These are phyloP conservation scores for Pythium phragmitis DNA, from an alignment of 352 stramenopile genomes.

Conservation along the genomic window DNA sequence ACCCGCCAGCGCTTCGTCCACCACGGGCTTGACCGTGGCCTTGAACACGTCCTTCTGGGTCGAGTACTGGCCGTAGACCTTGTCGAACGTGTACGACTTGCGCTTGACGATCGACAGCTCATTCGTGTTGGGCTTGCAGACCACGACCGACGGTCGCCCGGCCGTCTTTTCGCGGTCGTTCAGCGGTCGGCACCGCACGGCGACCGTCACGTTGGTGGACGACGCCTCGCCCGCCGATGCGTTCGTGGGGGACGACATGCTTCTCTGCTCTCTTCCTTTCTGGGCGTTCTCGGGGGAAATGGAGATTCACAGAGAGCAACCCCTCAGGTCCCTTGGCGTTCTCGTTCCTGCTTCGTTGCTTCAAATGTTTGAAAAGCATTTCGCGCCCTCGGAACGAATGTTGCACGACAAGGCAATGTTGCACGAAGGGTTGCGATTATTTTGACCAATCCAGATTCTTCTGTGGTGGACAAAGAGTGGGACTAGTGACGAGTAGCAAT, in stretches of 20 bases:
- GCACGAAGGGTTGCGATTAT: conserved; percentile 1
- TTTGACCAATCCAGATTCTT: conserved; percentile 14
- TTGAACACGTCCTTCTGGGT: conserved; percentile 98
- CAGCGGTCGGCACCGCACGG: conserved; percentile 87
- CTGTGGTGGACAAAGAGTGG: conserved; percentile 18
- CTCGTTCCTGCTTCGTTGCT: conserved; percentile 8
- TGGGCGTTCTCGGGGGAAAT: not conserved
- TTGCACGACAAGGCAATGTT: conserved; percentile 9
- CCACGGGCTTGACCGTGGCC: conserved; percentile 89
- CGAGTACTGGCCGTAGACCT: conserved; percentile 94
- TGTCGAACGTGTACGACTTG: conserved; percentile 92
- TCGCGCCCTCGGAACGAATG: conserved; percentile 2
- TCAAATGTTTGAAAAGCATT: conserved; percentile 29
- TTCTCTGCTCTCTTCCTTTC: not conserved
- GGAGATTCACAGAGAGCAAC: not conserved
- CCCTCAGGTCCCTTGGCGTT: not conserved
- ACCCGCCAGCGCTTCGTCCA: conserved; percentile 94
- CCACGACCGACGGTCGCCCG: conserved; percentile 74
- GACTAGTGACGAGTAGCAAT: not conserved
- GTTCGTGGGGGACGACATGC: conserved; percentile 18
- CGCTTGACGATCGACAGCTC: conserved; percentile 86
- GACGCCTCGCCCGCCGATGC: conserved; percentile 8
- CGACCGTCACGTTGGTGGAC: conserved; percentile 84
- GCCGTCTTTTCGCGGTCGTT: conserved; percentile 86
- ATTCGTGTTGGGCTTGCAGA: conserved; percentile 84